Evolutionary conservation across 768 basidiomycete genomes (phyloP), one percentile per base, ranked within the genome.

Genomic region (Coprinopsis marcescibilis): DNA sequence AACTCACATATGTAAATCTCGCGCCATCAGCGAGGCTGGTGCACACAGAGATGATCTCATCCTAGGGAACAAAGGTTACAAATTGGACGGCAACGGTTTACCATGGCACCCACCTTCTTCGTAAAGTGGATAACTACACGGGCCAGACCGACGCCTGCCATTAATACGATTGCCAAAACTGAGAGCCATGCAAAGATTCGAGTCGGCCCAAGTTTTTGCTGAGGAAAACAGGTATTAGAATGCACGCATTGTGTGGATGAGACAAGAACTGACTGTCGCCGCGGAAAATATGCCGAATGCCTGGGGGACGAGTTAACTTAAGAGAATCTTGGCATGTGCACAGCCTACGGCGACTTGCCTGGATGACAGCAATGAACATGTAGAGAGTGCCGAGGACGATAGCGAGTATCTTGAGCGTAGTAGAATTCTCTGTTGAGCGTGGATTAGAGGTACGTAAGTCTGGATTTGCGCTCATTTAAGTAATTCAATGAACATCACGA

Each of bases 91-190:
- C 4, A 26, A 44, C 4, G 12, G 33, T 15, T 24, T 24, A 14
- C 32, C 4, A 8, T n/a, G 23, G 19, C 30, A 56, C 65, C 19
- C 33, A 78, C 85, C 76, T 87, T 89, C 66, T 72, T 71, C 0
- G 68, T 69, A 53, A 87, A 89, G 56, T 90, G 87, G 1, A 77
- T 66, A 6, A 89, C 60, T 7, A 78, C 65, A 23, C 78, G 71
- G 51, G 82, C 55, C 32, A 89, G 52, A 5, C 75, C 77, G 3
- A 75, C 63, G 0, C 64, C 83, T 4, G 74, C 53, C 19, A 82
- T 64, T 1, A 81, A 56, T 38, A 83, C 58, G 15, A 75, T 59
- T 4, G 71, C 72, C 2, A 75, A 49, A 0, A 67, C 61, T 1
- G 78, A 75, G 14, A 78, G 55, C 39, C 74, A 69, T 1, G 82